Base-by-base conservation (phyloP, 306 rosid species). In the Cucumis hystrix region DNA sequence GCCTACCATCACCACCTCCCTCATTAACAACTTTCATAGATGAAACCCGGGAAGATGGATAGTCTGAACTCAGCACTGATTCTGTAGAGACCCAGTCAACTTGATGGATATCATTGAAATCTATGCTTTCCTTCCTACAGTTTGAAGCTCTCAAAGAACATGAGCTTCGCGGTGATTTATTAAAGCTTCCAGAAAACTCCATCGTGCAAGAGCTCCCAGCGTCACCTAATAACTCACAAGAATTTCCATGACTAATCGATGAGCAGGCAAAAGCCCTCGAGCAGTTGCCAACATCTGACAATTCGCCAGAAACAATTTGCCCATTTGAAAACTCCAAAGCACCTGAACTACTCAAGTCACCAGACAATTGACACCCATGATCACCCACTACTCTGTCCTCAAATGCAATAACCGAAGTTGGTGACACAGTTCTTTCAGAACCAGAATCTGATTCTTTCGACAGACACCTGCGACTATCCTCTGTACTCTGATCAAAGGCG, bases 31-130 rank as follows among this genome's bases (percentile, higher is more conserved):
- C 90, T 88, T 89, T 92, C 63, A 83, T 76, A 40, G 99, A 89
- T 17, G 97, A 91, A 76, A 92, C 93, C 77, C 97, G 86, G 49
- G 99, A 92, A 7, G 99, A 92, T 2, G 96, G 93, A 79, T 87
- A 90, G 56, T 89, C 97, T 67, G 85, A 67, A 81, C 97, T 92
- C 89, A 88, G 79, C n/a, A 83, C 91, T 1, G 98, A 96, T 82
- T 87, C 99, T 30, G 79, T 66, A 3, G 94, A 91, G 0, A 80
- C 85, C 97, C 98, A 96, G 78, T 92, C 99, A 28, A 75, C 93
- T 75, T 83, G 93, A 63, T 88, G 81, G 43, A 83, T 79, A 78
- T 89, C 93, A 65, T 82, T 87, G 70, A 86, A 87, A 77, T 89
- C 96, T 28, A 82, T 78, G 87, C 94, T 91, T 84, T 85, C 94